phyloP scores from a whole-genome alignment of 2,329 filamentous ascomycete genomes.

The Monosporascus sp. region DNA sequence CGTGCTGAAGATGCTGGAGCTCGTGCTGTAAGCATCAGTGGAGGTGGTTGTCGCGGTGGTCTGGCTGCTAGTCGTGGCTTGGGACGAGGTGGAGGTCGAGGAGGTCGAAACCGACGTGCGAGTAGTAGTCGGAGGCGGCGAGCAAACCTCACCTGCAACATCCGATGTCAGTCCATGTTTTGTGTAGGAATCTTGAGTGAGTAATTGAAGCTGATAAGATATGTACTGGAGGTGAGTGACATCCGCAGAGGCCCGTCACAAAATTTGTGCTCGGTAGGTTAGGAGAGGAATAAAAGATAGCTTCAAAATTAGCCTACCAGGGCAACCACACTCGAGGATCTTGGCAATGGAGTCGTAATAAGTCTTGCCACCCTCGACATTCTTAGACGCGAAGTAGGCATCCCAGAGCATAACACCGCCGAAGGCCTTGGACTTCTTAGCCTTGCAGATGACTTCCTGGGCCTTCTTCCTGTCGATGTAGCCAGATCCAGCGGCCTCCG shows the following conservation, averaged over 20 bases:
- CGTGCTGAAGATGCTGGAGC: too few species aligned
- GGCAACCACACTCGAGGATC: slow-evolving; percentile 30
- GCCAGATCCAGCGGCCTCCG: slow-evolving; percentile 20
- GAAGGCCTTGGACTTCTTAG: slow-evolving; percentile 32
- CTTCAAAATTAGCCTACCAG: too few species aligned
- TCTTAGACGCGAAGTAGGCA: slow-evolving; percentile 28
- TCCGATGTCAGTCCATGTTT: too few species aligned
- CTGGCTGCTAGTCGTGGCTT: neutral
- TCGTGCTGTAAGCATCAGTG: neutral
- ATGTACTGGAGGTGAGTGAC: too few species aligned
- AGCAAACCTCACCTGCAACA: slow-evolving; percentile 14
- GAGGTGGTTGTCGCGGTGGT: neutral
- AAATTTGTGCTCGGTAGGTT: too few species aligned
- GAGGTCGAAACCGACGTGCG: neutral
- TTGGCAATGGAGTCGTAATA: slow-evolving; percentile 34
- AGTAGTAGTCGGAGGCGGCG: neutral
- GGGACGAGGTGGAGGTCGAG: neutral
- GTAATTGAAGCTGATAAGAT: too few species aligned
- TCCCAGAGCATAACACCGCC: slow-evolving; percentile 45
- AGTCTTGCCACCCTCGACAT: slow-evolving; percentile 27
- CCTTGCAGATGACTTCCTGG: slow-evolving; percentile 33
- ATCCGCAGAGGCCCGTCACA: too few species aligned
- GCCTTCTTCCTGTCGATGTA: slow-evolving; percentile 31
- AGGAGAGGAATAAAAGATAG: too few species aligned
- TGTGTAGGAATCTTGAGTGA: too few species aligned